phyloP scores from a whole-genome alignment of 306 rosid species.

The Abrus precatorius region DNA sequence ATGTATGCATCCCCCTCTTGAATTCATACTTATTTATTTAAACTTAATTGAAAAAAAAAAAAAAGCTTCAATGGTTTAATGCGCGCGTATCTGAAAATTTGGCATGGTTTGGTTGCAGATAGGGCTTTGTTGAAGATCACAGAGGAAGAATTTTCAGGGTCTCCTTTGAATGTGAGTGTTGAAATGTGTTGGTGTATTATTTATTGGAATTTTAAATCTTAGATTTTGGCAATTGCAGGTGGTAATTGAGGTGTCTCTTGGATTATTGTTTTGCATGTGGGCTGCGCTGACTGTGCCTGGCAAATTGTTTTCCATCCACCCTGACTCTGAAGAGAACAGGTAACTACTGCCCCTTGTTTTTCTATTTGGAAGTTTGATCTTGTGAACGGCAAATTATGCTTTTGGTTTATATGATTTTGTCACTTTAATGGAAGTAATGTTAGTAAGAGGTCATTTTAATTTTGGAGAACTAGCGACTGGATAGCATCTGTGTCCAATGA shows the following conservation, averaged over 20 bases:
- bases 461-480: not conserved
- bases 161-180: slow-evolving; percentile 71
- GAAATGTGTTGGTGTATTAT: slow-evolving; percentile 20
- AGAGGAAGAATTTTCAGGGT: slow-evolving; percentile 89
- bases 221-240: slow-evolving; percentile 61
- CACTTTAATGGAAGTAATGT: not conserved
- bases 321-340: slow-evolving; percentile 88
- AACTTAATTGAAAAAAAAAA: not conserved
- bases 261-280: slow-evolving; percentile 73
- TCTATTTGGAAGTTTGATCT: slow-evolving; percentile 9
- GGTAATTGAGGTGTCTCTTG: slow-evolving; percentile 68
- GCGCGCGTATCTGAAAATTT: slow-evolving; percentile 23
- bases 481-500: slow-evolving; percentile 8
- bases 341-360: slow-evolving; percentile 33
- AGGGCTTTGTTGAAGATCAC: slow-evolving; percentile 85
- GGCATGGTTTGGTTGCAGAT: slow-evolving; percentile 63
- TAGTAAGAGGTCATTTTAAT: slow-evolving; percentile 6
- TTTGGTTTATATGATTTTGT: slow-evolving; percentile 36
- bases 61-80: slow-evolving; percentile 17
- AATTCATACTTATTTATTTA: not conserved
- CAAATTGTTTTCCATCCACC: slow-evolving; percentile 75
- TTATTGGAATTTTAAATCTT: slow-evolving; percentile 19
- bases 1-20: slow-evolving; percentile 51
- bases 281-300: slow-evolving; percentile 82
- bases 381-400: not conserved